Evolutionary conservation across 1,284 basidiomycete genomes (phyloP), one percentile per base, ranked within the genome.

Genomic region (Naganishia albida): DNA sequence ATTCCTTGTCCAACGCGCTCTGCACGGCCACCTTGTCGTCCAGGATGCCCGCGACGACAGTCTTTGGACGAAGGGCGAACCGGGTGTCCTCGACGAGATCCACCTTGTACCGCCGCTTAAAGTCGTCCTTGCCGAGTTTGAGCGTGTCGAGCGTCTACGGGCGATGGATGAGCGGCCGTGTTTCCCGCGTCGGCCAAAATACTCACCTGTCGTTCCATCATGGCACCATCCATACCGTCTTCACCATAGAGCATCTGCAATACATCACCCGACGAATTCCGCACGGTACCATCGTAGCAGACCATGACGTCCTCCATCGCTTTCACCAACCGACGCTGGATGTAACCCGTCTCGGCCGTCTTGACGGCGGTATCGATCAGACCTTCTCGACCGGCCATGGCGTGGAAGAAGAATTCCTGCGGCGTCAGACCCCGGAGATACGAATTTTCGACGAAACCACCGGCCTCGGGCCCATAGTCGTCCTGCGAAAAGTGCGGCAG

Each of bases 351-450:
- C 81, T 99, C 96, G 54, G 96, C 96, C 7, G 96, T 99, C 83
- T 99, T 99, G 80, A 99, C 94, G 34, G 96, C 96, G 1, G 96
- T 99, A 84, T 99, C 96, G 73, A 99, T 98, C 62, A 99, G 82
- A 85, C 96, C 96, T 80, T 99, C 96, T 74, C 96, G 89, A 82
- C 96, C 96, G 73, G 95, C 95, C 96, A 99, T 99, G 64, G 96
- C 96, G 81, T 99, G 96, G 87, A 99, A 99, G 85, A 99, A 99
- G 85, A 94, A 99, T 77, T 99, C 96, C 73, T 98, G 94, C 0
- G 96, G 94, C 0, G 95, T 99, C 68, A 99, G 79, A 54, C 96
- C 96, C 71, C 95, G 89, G 34, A 99, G 83, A 75, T 99, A 99
- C n/a, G 96, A 99, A 79, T 99, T 99, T 78, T 99, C 96, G 68